A percentile compares a stretch with the other conserved stretches of the same genome.
phyloP scores from a whole-genome alignment of 257 asterid species.

The Linderniella brevidens region DNA sequence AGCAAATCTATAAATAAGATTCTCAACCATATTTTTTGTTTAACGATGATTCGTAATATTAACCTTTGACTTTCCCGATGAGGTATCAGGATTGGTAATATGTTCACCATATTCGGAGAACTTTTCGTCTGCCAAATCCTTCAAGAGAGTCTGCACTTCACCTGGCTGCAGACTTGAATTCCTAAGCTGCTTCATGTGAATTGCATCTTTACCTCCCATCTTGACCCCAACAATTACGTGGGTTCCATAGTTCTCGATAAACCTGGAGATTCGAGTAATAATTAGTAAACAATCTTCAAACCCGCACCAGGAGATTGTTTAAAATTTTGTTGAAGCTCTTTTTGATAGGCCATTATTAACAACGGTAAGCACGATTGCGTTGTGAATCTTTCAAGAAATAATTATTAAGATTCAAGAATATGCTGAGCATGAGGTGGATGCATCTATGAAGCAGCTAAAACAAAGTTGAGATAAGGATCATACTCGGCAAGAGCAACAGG shows the following conservation, averaged over 20 bases:
- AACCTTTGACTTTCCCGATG: conserved; percentile 48
- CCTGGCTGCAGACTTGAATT: conserved; percentile 50
- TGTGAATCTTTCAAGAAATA: background rate
- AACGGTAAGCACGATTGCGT: too few relatives aligned
- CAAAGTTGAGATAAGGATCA: conserved; percentile 17
- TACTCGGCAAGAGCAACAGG: conserved; percentile 86
- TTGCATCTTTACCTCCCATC: conserved; percentile 97
- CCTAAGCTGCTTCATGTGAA: conserved; percentile 84
- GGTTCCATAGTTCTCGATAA: conserved; percentile 86
- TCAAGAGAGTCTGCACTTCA: conserved; percentile 76
- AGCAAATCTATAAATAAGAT: conserved; percentile 16
- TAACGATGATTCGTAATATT: too few relatives aligned
- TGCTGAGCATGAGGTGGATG: background rate
- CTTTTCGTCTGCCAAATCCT: conserved; percentile 64
- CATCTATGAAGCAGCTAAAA: background rate
- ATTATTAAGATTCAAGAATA: background rate
- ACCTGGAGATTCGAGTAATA: conserved; percentile 42
- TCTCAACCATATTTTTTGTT: too few relatives aligned
- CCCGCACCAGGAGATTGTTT: background rate
- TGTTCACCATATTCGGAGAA: conserved; percentile 37
- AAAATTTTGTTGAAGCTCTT: background rate
- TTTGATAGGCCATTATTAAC: too few relatives aligned
- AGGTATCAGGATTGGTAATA: conserved; percentile 17
- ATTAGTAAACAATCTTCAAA: background rate
- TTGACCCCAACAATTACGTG: conserved; percentile 81